Evolutionary conservation across 2,329 filamentous ascomycete species (phyloP).

Genomic region (Curvularia hawaiiensis): DNA sequence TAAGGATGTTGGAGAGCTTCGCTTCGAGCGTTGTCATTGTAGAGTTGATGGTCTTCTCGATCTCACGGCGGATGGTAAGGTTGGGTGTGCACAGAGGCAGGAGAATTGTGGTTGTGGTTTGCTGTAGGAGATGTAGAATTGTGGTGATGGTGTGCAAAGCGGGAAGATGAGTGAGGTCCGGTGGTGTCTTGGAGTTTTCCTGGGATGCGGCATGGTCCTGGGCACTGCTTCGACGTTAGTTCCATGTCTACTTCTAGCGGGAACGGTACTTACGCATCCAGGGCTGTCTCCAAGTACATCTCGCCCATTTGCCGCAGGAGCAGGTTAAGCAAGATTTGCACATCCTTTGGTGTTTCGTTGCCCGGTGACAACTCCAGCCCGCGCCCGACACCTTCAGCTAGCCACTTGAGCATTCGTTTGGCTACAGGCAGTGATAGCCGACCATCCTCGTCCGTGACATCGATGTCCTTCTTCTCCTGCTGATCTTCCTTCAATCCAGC

Average conservation of each 20-base stretch:
- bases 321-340: conserved; percentile 81
- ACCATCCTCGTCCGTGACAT: conserved; percentile 89
- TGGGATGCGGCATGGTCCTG: conserved; percentile 75
- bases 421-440: conserved; percentile 80
- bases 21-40: conserved; percentile 81
- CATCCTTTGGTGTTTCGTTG: conserved; percentile 91
- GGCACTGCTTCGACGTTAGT: conserved; percentile 35
- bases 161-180: conserved; percentile 83
- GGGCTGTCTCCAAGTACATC: conserved; percentile 70
- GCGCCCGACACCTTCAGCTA: conserved; percentile 91
- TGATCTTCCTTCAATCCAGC: conserved; percentile 80
- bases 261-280: conserved; percentile 58
- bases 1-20: conserved; percentile 75
- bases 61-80: conserved; percentile 85
- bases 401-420: conserved; percentile 98
- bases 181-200: conserved; percentile 82
- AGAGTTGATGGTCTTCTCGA: conserved; percentile 79
- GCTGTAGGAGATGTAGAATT: conserved; percentile 90
- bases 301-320: conserved; percentile 88
- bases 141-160: conserved; percentile 81
- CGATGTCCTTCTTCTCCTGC: conserved; percentile 81
- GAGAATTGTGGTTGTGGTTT: conserved; percentile 87
- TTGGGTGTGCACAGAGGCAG: conserved; percentile 88
- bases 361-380: conserved; percentile 88
- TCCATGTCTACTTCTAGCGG: not conserved